These are phyloP conservation scores for Rhytidiadelphus loreus DNA, from an alignment of 225 moss, liverwort and hornwort genomes.

Conservation along the genomic window DNA sequence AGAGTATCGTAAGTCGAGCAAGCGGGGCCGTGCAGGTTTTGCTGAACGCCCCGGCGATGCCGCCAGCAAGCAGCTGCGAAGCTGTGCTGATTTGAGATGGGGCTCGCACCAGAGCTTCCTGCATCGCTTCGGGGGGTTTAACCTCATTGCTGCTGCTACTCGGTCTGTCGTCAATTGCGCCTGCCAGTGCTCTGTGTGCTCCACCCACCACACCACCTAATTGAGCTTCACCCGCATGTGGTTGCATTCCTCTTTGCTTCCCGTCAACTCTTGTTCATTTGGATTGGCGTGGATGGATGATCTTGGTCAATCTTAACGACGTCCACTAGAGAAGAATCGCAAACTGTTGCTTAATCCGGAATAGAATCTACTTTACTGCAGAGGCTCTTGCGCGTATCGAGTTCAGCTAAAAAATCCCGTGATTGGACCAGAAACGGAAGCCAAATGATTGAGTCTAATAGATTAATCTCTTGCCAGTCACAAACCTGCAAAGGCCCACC, in stretches of 20 bases:
- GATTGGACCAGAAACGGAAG: background rate
- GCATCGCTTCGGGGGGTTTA: constrained; percentile 41
- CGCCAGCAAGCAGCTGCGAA: constrained; percentile 83
- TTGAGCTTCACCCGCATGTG: constrained; percentile 45
- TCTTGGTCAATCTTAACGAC: background rate
- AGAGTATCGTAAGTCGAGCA: constrained; percentile 92
- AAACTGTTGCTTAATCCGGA: background rate
- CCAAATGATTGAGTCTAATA: background rate
- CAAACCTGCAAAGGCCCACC: background rate
- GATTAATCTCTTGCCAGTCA: background rate
- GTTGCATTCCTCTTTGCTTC: constrained; percentile 47
- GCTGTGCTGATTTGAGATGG: constrained; percentile 80
- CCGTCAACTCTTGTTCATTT: constrained; percentile 40
- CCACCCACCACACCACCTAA: constrained; percentile 56
- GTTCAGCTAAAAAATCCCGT: background rate
- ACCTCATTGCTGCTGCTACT: constrained; percentile 29
- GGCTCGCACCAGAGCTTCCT: constrained; percentile 54
- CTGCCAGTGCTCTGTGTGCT: constrained; percentile 70
- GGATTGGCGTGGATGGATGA: background rate
- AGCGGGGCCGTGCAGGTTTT: constrained; percentile 98
- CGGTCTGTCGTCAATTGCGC: constrained; percentile 39
- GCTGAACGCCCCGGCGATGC: constrained; percentile 91
- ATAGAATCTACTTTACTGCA: background rate
- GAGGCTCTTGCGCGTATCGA: background rate
- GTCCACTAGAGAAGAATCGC: background rate